These are phyloP conservation scores for Boletus fagicola DNA, from an alignment of 768 basidiomycete species.

Conservation along the genomic window DNA sequence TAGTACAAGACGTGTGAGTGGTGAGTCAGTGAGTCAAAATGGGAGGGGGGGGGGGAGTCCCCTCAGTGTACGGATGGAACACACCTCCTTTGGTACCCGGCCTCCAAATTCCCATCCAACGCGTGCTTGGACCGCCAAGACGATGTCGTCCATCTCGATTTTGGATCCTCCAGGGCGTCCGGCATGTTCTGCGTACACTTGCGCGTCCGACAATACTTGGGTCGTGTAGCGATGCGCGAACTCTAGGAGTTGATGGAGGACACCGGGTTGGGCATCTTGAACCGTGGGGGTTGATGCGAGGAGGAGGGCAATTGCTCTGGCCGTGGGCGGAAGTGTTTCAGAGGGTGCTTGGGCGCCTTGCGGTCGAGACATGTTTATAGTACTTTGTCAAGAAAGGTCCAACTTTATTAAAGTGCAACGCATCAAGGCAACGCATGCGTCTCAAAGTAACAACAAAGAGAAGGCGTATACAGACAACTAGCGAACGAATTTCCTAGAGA, in stretches of 20 bases:
- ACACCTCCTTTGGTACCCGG: conserved; percentile 83
- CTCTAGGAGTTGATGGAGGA: conserved; percentile 83
- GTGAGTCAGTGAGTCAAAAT: too few species aligned
- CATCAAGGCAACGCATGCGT: conserved; percentile 1
- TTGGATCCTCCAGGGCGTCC: conserved; percentile 60
- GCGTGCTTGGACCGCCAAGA: conserved; percentile 80
- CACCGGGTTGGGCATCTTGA: conserved; percentile 83
- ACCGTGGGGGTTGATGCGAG: conserved; percentile 81
- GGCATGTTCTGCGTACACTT: conserved; percentile 85
- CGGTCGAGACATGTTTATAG: conserved; percentile 39
- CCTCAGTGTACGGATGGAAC: conserved; percentile 8
- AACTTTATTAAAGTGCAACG: conserved; percentile 14
- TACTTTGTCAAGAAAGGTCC: background rate
- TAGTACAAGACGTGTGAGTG: too few species aligned
- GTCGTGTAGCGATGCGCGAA: conserved; percentile 82
- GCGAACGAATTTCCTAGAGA: conserved; percentile 25
- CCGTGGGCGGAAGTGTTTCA: conserved; percentile 80
- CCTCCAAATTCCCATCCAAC: conserved; percentile 94
- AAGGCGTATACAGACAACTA: conserved; percentile 9
- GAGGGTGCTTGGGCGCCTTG: conserved; percentile 35
- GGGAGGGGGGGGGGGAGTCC: too few species aligned
- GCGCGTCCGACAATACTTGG: conserved; percentile 81
- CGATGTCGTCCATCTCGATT: conserved; percentile 80
- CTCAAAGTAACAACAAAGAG: background rate
- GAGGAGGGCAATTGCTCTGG: conserved; percentile 78